Evolutionary conservation across 1,284 basidiomycete species (phyloP).

Genomic region (Rhodotorula sp.): DNA sequence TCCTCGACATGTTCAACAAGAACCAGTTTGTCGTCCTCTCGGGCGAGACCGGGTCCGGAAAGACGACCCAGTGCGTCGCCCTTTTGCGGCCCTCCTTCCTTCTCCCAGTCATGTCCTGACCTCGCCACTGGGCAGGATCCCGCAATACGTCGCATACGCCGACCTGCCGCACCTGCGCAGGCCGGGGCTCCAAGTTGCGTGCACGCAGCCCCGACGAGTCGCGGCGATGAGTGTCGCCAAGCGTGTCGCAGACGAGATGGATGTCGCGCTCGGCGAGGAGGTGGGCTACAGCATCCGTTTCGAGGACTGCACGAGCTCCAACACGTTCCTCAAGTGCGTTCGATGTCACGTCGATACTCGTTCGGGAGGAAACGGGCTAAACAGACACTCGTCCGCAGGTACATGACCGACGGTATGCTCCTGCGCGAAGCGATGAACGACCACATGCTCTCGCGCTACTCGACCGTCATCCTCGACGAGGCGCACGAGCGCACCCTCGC

Average conservation of each 20-base stretch:
- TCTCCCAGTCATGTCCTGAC: neutral
- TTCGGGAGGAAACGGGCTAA: neutral
- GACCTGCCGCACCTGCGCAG: conserved; percentile 67
- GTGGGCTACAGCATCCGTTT: conserved; percentile 99
- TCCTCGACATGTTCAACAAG: conserved; percentile 44
- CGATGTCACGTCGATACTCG: neutral
- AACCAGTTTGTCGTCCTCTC: conserved; percentile 67
- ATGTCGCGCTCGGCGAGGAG: conserved; percentile 86
- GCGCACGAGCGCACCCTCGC: conserved; percentile 97
- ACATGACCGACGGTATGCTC: conserved; percentile 98
- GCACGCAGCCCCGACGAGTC: conserved; percentile 95
- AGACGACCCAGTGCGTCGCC: conserved; percentile 83
- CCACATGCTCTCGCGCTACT: conserved; percentile 82
- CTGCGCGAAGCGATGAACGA: conserved; percentile 98
- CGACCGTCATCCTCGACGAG: conserved; percentile 97
- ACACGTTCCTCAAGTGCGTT: conserved; percentile 77
- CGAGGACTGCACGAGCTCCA: conserved; percentile 92
- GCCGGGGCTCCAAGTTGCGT: conserved; percentile 84
- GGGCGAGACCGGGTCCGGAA: conserved; percentile 96
- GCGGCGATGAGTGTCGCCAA: conserved; percentile 98
- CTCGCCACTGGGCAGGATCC: conserved; percentile 59
- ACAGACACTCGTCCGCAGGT: conserved; percentile 52
- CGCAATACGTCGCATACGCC: conserved; percentile 91
- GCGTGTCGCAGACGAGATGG: conserved; percentile 98
- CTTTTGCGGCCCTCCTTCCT: conserved; percentile 34